Percentiles rank a stretch among this genome's conserved stretches.
These are phyloP conservation scores for Borealophlyctis nickersoniae DNA, from an alignment of 192 early-diverging fungal species.

Conservation along the genomic window DNA sequence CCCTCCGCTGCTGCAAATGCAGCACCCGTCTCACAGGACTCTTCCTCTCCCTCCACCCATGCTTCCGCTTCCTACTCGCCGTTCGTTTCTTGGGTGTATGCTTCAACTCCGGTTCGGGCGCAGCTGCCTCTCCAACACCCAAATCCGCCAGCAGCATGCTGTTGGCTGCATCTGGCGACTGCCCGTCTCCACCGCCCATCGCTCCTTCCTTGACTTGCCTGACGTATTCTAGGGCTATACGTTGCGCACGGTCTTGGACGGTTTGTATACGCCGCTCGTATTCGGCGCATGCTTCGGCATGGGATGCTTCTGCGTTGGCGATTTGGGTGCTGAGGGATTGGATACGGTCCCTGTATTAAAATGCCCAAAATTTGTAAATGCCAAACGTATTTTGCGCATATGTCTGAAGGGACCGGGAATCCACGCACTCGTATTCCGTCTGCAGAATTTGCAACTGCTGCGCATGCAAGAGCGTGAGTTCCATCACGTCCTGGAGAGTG, in stretches of 20 bases:
- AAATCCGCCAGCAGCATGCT: neutral
- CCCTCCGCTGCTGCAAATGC: conserved; percentile 6
- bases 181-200: neutral
- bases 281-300: conserved; percentile 25
- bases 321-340: conserved; percentile 22
- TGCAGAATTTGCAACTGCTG: conserved; percentile 57
- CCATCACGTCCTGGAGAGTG: conserved; percentile 57
- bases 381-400: too few species aligned
- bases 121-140: conserved; percentile 12
- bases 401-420: too few species aligned
- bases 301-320: conserved; percentile 26
- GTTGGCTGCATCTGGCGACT: neutral
- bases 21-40: conserved; percentile 2
- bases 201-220: conserved; percentile 24
- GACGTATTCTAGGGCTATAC: conserved; percentile 43
- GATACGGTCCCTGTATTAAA: conserved; percentile 29
- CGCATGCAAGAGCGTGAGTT: conserved; percentile 57
- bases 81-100: conserved; percentile 5
- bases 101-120: conserved; percentile 27
- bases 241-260: conserved; percentile 41
- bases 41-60: conserved; percentile 17
- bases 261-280: conserved; percentile 29
- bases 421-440: conserved; percentile 52
- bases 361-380: conserved; percentile 3
- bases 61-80: conserved; percentile 2